Evolutionary conservation across 371 early-diverging fungal species (phyloP).

Genomic region (Parasitella parasitica): DNA sequence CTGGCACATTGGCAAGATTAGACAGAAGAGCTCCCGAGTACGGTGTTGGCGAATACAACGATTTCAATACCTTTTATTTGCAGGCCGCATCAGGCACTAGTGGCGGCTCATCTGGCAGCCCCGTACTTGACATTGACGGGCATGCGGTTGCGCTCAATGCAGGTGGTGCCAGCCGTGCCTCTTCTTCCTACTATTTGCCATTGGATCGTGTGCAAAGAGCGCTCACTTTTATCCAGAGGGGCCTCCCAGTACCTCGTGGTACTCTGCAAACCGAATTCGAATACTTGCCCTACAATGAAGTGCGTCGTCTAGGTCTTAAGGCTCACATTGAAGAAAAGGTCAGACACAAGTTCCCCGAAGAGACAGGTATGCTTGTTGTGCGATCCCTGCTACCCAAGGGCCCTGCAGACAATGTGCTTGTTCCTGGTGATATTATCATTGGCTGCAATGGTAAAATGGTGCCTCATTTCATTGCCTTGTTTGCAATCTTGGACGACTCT

Average conservation of each 20-base stretch:
- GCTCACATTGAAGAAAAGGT: conserved; percentile 61
- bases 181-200: conserved; percentile 66
- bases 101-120: conserved; percentile 65
- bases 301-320: conserved; percentile 61
- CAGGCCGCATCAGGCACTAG: conserved; percentile 72
- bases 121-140: conserved; percentile 70
- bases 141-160: conserved; percentile 72
- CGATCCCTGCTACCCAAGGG: conserved; percentile 71
- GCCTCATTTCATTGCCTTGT: conserved; percentile 72
- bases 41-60: conserved; percentile 65
- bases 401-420: conserved; percentile 63
- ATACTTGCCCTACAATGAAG: conserved; percentile 66
- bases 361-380: conserved; percentile 73
- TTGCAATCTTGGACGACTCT: conserved; percentile 63
- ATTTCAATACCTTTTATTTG: conserved; percentile 70
- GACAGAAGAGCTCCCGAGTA: conserved; percentile 56
- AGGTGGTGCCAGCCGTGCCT: conserved; percentile 62
- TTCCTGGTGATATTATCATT: conserved; percentile 78
- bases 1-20: conserved; percentile 78
- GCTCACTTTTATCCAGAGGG: conserved; percentile 57
- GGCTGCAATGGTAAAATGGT: conserved; percentile 62
- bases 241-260: conserved; percentile 70
- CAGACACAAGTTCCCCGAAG: conserved; percentile 59
- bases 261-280: conserved; percentile 76
- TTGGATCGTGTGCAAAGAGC: conserved; percentile 35